phyloP scores from a whole-genome alignment of 768 basidiomycete species.

The Lactarius quietus region DNA sequence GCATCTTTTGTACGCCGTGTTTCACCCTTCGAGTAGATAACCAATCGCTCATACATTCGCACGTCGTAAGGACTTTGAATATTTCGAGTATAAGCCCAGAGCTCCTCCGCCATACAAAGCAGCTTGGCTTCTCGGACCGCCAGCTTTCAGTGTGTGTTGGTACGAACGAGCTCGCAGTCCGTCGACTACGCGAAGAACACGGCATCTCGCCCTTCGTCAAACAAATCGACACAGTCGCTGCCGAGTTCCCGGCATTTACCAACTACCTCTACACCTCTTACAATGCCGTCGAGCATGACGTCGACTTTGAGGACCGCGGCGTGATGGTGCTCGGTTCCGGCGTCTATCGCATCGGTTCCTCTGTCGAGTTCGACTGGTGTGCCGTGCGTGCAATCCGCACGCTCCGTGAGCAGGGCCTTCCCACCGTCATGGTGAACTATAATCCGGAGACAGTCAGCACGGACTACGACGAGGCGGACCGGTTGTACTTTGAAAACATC shows the following conservation, averaged over 20 bases:
- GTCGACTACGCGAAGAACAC: constrained; percentile 80
- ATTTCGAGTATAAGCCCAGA: constrained; percentile 59
- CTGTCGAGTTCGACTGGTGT: constrained; percentile 99
- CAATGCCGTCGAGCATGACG: constrained; percentile 92
- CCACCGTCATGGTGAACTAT: constrained; percentile 99
- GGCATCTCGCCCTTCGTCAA: constrained; percentile 90
- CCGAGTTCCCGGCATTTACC: constrained; percentile 97
- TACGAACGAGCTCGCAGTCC: constrained; percentile 91
- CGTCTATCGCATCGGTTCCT: constrained; percentile 97
- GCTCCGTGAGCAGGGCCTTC: constrained; percentile 88
- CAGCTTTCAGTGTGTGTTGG: constrained; percentile 80
- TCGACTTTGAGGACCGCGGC: constrained; percentile 85
- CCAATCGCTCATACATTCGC: constrained; percentile 3
- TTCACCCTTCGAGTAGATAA: not conserved
- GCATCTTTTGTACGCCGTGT: constrained; percentile 57
- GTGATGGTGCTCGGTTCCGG: constrained; percentile 98
- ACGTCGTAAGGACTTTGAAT: constrained; percentile 49
- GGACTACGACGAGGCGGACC: constrained; percentile 98
- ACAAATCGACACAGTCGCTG: constrained; percentile 98
- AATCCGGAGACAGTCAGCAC: constrained; percentile 99
- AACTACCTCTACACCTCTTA: constrained; percentile 99
- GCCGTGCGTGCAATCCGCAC: constrained; percentile 97
- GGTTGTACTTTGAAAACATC: constrained; percentile 99
- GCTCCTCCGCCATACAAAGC: constrained; percentile 79
- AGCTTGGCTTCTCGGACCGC: constrained; percentile 93